Base-by-base conservation (phyloP, 2,329 filamentous ascomycete genomes). In the Colletotrichum sp. region DNA sequence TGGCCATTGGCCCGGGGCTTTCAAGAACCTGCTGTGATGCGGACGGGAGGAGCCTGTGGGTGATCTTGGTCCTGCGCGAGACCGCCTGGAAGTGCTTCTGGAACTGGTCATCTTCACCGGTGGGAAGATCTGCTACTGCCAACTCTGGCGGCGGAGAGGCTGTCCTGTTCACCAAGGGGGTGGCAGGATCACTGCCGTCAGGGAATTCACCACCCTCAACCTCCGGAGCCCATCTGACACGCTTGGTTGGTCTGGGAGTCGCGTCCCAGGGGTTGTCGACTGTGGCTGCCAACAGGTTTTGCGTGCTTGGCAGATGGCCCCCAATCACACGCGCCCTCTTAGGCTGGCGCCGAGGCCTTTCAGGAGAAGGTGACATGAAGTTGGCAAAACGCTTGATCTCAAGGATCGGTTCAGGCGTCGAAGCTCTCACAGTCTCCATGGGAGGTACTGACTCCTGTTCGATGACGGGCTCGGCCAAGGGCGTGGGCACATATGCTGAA, bases 301-400 rank as follows among this genome's bases (percentile, higher is more conserved):
- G 85, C 11, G 83, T 84, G 71, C 81, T 82, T 3, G 83, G 81
- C 7, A 83, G 80, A 27, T 78, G 80, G 22, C 78, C 78, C 11
- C 75, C 76, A 7, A 79, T 80, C 59, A 78, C 79, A 74, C 74
- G 78, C 52, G 76, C 80, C 25, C 78, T 79, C n/a, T 76, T 73
- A 61, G 30, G 22, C 16, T 22, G 67, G 4, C 76, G 78, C 32
- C 79, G 77, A 16, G 77, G 78, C n/a, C 79, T 83, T 55, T 86
- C 83, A 1, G 89, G 87, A 0, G 89, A 89, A 1, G 88, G 87
- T 1, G 88, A 88, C 79, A 89, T 87, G 79, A 91, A 91, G 2
- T 87, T 86, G 2, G 88, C 85, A 79, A 91, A 91, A 1, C 89
- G 86, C 77, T 88, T 90, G 78, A 90, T 84, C 0, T 87, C 87